Evolutionary conservation across 176 grass and related monocot species (phyloP).

Genomic region (Ananas comosus): DNA sequence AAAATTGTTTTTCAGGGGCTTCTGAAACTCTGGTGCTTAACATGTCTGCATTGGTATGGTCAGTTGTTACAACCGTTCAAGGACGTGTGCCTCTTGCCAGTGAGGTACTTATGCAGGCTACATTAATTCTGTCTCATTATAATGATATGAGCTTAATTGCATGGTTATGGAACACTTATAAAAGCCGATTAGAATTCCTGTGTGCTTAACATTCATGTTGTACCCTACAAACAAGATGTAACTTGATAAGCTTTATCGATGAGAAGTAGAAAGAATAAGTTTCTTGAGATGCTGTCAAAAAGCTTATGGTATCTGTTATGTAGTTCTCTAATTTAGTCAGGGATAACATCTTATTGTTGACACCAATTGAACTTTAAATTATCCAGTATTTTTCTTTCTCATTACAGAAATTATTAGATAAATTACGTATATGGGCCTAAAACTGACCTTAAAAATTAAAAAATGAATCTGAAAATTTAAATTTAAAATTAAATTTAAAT

Average conservation of each 20-base stretch:
- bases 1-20: conserved; percentile 42
- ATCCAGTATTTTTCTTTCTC: neutral
- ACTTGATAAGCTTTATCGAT: neutral
- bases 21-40: conserved; percentile 91
- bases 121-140: conserved; percentile 8
- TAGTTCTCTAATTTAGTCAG: neutral
- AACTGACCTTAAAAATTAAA: too few species aligned
- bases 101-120: conserved; percentile 53
- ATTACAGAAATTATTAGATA: too few species aligned
- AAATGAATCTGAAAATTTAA: too few species aligned
- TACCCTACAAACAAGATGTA: neutral
- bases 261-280: neutral
- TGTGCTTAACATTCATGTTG: neutral
- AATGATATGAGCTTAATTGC: neutral
- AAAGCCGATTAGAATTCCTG: neutral
- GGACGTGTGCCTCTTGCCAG: conserved; percentile 88
- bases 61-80: conserved; percentile 76
- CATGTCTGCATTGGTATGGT: conserved; percentile 93
- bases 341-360: neutral
- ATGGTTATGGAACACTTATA: neutral
- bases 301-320: neutral
- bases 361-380: neutral
- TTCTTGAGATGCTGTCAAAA: neutral
- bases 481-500: too few species aligned
- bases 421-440: neutral